Evolutionary conservation across 768 basidiomycete species (phyloP), one percentile per base, ranked within the genome.

Genomic region (Rhodocollybia butyracea): DNA sequence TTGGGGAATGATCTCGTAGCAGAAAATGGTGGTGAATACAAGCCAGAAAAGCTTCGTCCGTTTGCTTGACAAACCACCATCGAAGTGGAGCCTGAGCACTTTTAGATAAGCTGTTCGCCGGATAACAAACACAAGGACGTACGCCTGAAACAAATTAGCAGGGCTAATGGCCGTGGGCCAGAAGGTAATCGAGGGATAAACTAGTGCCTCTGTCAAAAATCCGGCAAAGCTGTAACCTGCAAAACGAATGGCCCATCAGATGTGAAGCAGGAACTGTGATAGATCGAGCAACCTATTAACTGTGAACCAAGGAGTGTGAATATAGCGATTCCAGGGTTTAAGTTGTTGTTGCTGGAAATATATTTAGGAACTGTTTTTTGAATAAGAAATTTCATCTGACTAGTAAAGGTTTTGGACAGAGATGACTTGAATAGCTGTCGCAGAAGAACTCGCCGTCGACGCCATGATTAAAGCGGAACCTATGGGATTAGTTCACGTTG

Each of bases 1-100:
- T 61, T 75, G 71, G 31, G 73, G 74, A 34, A 75, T 60, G 58
- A 73, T 72, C 59, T 71, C 69, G 64, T 66, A 73, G 59, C 58
- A 57, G 55, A 70, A 68, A 48, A 70, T 65, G 47, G 54, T 63
- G 32, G 59, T 34, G 50, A 76, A 76, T 39, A 72, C 66, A 21
- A 59, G 64, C 73, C 73, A 76, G 66, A 76, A 76, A 32, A 53
- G 19, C 39, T 53, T 69, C 36, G 73, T 69, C 59, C 70, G 68
- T 61, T 73, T 73, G 29, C 67, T 71, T 17, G 65, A 64, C 58
- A 72, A 68, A 51, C 68, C 66, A 34, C 51, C 51, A 31, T 71
- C 72, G 56, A 61, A 71, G 57, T 73, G 70, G 19, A 73, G 65
- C 10, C 70, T 68, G n/a, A 47, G 2, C 32, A 21, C n/a, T 12